phyloP scores from a whole-genome alignment of 768 basidiomycete species.

The Lepiota subincarnata region DNA sequence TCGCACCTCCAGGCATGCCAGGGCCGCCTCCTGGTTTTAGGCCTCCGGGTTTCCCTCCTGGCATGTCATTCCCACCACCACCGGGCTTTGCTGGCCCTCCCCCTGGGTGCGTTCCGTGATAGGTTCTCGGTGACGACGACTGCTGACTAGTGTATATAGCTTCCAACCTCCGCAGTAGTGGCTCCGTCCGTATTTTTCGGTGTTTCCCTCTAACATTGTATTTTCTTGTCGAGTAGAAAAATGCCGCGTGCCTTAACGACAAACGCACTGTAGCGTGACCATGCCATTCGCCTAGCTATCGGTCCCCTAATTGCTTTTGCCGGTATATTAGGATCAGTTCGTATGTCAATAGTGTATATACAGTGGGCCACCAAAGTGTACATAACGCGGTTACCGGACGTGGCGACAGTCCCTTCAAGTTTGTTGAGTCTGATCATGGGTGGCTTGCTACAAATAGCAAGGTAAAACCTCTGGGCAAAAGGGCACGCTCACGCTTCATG shows the following conservation, averaged over 20 bases:
- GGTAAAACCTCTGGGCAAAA: no score
- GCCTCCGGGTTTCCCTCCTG: conserved; percentile 79
- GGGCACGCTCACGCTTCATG: neutral
- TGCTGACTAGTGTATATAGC: conserved; percentile 23
- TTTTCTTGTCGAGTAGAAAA: neutral
- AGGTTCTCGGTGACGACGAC: neutral
- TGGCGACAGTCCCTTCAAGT: neutral
- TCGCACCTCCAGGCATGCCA: conserved; percentile 74
- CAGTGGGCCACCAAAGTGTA: conserved; percentile 1
- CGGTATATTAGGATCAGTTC: conserved; percentile 2
- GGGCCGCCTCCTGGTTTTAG: conserved; percentile 84
- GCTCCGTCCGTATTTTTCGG: conserved; percentile 4
- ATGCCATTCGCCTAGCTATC: neutral
- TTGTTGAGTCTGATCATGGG: no score
- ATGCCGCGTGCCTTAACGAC: neutral
- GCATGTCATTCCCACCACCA: conserved; percentile 76
- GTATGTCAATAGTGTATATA: conserved; percentile 6
- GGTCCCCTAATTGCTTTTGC: neutral
- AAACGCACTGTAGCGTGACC: neutral
- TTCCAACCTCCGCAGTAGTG: conserved; percentile 49
- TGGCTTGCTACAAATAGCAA: neutral
- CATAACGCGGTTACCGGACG: neutral
- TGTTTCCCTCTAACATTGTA: conserved; percentile 5
- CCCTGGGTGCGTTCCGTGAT: conserved; percentile 59
- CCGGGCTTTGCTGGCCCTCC: conserved; percentile 80